Evolutionary conservation across 2,329 filamentous ascomycete species (phyloP), one percentile per base, ranked within the genome.

Genomic region (Talaromyces sp.): DNA sequence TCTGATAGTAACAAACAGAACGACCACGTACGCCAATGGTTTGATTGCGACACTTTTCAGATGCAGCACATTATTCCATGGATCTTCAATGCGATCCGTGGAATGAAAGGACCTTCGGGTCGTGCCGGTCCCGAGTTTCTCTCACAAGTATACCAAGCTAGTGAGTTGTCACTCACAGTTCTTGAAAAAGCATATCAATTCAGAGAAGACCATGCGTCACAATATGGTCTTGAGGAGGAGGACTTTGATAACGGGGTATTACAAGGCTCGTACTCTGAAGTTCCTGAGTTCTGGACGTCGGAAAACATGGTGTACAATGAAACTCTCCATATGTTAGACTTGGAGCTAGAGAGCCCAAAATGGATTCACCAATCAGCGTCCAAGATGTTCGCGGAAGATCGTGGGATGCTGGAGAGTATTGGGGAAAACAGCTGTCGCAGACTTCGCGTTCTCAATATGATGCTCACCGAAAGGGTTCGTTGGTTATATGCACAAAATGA

Each of bases 211-310:
- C 88, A 93, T 65, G 78, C 88, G 11, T 75, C 78, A 2, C 74
- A 84, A 3, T 97, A 96, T 69, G 91, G 90, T 2, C 80, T 97
- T 4, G 80, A 81, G 17, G 76, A 82, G 15, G 88, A 91, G 62
- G 76, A 82, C 53, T 72, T 94, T 33, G 78, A 84, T 51, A 78
- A 87, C 63, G 87, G 87, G 6, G 82, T 90, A 22, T 73, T 89
- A 9, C 75, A 77, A 2, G 76, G 80, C 15, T 82, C 84, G 45
- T 92, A 91, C 67, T 81, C 86, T 19, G 83, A 81, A 10, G 79
- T 97, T 8, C 84, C 88, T 0, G 86, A 89, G 60, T 89, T 92
- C 45, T 99, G 94, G 94, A 97, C 92, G 0, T 91, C 89, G 15
- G 84, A 71, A 43, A 64, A 61, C 41, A 67, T 74, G 46, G 69